Evolutionary conservation across 164 flowering plant genomes (phyloP).

Genomic region (Platanus orientalis): DNA sequence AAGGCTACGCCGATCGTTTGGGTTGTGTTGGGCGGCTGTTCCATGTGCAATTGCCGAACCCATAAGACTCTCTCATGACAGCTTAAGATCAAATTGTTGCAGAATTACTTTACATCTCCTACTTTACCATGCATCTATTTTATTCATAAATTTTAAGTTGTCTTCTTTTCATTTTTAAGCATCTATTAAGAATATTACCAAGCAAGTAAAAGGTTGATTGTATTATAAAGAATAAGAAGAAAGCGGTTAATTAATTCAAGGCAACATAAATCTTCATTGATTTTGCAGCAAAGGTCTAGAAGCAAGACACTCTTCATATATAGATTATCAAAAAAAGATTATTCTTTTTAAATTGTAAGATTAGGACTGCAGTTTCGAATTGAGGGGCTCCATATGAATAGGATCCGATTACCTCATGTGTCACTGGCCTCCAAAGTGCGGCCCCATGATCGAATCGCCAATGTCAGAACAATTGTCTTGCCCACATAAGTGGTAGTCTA

Average conservation of each 20-base stretch:
- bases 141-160: neutral
- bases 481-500: too few relatives aligned
- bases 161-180: too few relatives aligned
- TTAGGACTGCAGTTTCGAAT: too few relatives aligned
- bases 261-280: neutral
- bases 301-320: too few relatives aligned
- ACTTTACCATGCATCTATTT: neutral
- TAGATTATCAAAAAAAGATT: neutral
- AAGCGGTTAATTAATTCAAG: neutral
- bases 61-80: neutral
- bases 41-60: slow-evolving; percentile 9
- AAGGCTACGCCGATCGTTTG: neutral
- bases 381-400: too few relatives aligned
- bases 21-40: slow-evolving; percentile 7
- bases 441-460: too few relatives aligned
- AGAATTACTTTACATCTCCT: neutral
- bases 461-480: too few relatives aligned
- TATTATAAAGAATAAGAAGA: neutral
- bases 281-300: neutral
- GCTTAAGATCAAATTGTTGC: neutral
- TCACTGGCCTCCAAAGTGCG: too few relatives aligned
- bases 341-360: too few relatives aligned
- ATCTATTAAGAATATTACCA: too few relatives aligned
- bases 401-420: too few relatives aligned
- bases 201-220: neutral